Base-by-base conservation (phyloP, 2,329 filamentous ascomycete genomes). In the Arthrobotrys entomopaga region DNA sequence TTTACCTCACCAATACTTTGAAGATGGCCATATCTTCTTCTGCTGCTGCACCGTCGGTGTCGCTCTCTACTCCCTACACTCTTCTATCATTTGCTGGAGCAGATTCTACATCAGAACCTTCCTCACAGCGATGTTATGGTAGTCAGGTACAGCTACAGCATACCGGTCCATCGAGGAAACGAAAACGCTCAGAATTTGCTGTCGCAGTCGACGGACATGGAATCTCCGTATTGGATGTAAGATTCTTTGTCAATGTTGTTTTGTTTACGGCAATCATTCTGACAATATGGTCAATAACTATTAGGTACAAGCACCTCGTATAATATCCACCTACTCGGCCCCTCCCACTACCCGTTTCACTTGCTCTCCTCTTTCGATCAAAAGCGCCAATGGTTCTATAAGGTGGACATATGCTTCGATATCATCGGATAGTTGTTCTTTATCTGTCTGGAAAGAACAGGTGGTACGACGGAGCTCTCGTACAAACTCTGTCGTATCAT, bases 11-110 rank as follows among this genome's bases (percentile, higher is more conserved):
- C 26, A 19, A 57, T 61, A 34, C 34, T 19, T 19, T 11, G 46
- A 67, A 74, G 58, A 74, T 74, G 70, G 70, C 63, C 38, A 74
- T 74, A 67, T 67, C 63, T 59, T 67, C 52, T 19, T 65, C 70
- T 49, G 54, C 58, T 52, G 61, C 61, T 48, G 49, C 70, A 57
- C 70, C 70, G 13, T 74, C 70, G 50, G 70, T 74, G 70, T 74
- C 70, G 70, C 70, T 74, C 15, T 74, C 70, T 19, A 74, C 61
- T 64, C 70, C 70, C 48, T 74, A 74, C 43, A 63, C 70, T 22
- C 63, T 74, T 16, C 43, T 74, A 10, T 40, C 70, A 15, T 67
- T 74, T 67, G 67, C 63, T 22, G 63, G 70, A 48, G 16, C 57
- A 40, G 70, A 74, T 11, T 42, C 54, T 34, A n/a, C 57, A 20